Evolutionary conservation across 371 early-diverging fungal genomes (phyloP).

Genomic region (Mucor ambiguus): DNA sequence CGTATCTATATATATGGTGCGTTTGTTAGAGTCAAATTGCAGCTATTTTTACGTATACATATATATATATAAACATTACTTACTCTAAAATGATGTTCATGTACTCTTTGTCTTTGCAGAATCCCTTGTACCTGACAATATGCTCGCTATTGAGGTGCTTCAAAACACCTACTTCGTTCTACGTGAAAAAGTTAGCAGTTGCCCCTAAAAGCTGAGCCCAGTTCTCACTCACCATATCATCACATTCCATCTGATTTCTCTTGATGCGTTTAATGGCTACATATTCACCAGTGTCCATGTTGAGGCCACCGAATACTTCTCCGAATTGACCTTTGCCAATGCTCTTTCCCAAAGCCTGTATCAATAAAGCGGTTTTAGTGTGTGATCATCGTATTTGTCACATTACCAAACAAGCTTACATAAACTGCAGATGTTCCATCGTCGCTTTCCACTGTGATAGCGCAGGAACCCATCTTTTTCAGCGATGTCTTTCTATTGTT

Average conservation of each 20-base stretch:
- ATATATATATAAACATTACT: neutral
- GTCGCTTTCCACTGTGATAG: conserved; percentile 19
- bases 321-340: conserved; percentile 95
- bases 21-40: neutral
- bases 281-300: conserved; percentile 83
- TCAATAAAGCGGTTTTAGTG: neutral
- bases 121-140: conserved; percentile 89
- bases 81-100: conserved; percentile 91
- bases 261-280: conserved; percentile 88
- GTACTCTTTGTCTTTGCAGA: conserved; percentile 71
- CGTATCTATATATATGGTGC: conserved; percentile 46
- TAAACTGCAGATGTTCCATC: conserved; percentile 23
- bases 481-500: conserved; percentile 25
- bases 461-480: conserved; percentile 30
- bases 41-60: neutral
- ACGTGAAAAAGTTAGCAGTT: neutral
- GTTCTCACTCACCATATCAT: conserved; percentile 51
- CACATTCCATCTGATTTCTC: conserved; percentile 61
- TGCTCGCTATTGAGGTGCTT: conserved; percentile 80
- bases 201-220: neutral
- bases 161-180: conserved; percentile 75
- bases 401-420: conserved; percentile 15
- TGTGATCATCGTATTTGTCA: neutral
- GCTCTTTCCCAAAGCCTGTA: conserved; percentile 81
- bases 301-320: conserved; percentile 80